Evolutionary conservation across 192 early-diverging fungal species (phyloP).

Genomic region (Phycomyces blakesleeanus): DNA sequence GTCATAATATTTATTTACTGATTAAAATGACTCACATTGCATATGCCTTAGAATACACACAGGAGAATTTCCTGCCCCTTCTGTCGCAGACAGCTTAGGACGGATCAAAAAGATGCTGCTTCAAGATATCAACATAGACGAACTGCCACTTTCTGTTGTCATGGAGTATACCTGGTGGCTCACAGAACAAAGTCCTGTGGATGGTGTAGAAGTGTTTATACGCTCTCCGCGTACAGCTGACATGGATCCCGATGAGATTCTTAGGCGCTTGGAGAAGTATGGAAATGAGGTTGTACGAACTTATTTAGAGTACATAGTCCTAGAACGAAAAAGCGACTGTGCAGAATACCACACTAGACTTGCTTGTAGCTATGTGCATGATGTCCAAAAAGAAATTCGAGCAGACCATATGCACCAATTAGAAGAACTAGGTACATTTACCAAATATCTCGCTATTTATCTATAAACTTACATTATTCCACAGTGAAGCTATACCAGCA

Average conservation of each 20-base stretch:
- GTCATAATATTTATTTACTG: neutral
- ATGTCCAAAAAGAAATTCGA: constrained; percentile 22
- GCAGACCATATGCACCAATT: neutral
- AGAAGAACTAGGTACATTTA: constrained; percentile 3
- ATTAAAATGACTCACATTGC: neutral
- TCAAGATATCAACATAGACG: constrained; percentile 22
- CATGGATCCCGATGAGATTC: constrained; percentile 35
- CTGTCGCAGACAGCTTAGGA: constrained; percentile 41
- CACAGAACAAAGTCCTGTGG: constrained; percentile 35
- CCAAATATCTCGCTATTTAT: neutral
- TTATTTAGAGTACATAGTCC: constrained; percentile 53
- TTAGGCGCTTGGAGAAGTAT: constrained; percentile 28
- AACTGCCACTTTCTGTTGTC: constrained; percentile 29
- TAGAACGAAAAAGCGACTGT: constrained; percentile 41
- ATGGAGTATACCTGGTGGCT: constrained; percentile 53
- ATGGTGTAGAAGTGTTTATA: constrained; percentile 44
- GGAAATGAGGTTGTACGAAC: constrained; percentile 32
- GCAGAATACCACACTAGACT: constrained; percentile 38
- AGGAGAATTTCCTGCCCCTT: constrained; percentile 47
- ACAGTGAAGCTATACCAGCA: constrained; percentile 11
- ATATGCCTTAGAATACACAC: constrained; percentile 45
- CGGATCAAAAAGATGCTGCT: constrained; percentile 40
- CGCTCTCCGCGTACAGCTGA: constrained; percentile 17
- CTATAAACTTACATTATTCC: neutral
- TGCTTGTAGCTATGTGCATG: constrained; percentile 35